These are phyloP conservation scores for Fragaria nilgerrensis DNA, from an alignment of 306 rosid species.

Conservation along the genomic window DNA sequence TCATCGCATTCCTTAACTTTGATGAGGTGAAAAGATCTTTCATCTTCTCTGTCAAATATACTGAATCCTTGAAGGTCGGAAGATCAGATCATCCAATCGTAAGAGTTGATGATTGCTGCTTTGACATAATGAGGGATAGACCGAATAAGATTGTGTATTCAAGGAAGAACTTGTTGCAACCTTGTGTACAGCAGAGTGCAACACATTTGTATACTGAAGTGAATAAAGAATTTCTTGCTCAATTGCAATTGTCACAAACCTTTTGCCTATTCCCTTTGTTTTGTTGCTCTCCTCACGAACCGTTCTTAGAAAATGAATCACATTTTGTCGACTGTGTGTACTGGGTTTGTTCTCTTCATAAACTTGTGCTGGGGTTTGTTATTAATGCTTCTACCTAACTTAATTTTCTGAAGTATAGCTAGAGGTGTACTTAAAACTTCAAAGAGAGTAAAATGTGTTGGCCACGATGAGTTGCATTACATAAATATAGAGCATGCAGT, in stretches of 20 bases:
- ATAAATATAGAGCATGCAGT: background rate
- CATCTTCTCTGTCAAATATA: conserved; percentile 7
- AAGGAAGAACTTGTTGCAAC: background rate
- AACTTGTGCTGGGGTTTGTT: background rate
- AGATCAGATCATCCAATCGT: conserved; percentile 3
- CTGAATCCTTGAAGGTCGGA: background rate
- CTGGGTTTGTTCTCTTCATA: background rate
- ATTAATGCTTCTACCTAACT: background rate
- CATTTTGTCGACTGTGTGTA: background rate
- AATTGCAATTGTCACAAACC: background rate
- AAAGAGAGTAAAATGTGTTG: background rate
- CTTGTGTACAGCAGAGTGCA: background rate
- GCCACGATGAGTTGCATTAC: background rate
- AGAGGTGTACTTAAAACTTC: background rate
- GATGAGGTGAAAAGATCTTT: conserved; percentile 22
- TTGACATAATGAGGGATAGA: conserved; percentile 13
- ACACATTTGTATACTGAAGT: background rate
- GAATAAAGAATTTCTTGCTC: background rate
- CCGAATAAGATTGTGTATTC: background rate
- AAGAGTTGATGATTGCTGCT: conserved; percentile 12
- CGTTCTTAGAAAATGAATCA: background rate
- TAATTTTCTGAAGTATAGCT: background rate
- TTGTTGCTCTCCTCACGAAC: background rate
- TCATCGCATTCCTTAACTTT: conserved; percentile 30
- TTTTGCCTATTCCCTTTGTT: background rate